phyloP scores from a whole-genome alignment of 2,329 filamentous ascomycete genomes.

The Arachnopeziza araneosa region DNA sequence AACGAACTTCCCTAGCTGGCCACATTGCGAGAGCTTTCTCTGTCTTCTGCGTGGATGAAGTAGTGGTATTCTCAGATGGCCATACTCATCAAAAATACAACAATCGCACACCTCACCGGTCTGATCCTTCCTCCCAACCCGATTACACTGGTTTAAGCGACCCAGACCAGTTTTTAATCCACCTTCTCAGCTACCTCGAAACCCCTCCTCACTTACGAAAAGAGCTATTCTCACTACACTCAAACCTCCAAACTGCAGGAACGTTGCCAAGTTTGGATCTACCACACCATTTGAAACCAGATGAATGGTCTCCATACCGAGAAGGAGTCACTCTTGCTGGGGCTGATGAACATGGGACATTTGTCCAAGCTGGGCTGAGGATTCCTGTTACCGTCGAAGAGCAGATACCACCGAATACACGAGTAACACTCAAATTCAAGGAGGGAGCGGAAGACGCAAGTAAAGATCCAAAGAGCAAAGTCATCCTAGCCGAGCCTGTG shows the following conservation, averaged over 20 bases:
- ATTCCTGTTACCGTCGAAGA: conserved; percentile 40
- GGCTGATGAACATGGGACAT: conserved; percentile 39
- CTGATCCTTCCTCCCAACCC: conserved; percentile 36
- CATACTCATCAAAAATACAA: conserved; percentile 30
- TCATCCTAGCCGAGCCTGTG: conserved; percentile 51
- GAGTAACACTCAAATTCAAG: conserved; percentile 67
- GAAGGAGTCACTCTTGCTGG: conserved; percentile 64
- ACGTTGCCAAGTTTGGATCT: conserved; percentile 74
- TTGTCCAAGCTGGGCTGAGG: conserved; percentile 53
- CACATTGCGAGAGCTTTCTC: conserved; percentile 75
- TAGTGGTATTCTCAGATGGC: conserved; percentile 77
- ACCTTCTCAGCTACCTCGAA: conserved; percentile 76
- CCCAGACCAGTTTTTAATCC: conserved; percentile 73
- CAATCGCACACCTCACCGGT: conserved; percentile 33
- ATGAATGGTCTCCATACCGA: conserved; percentile 74
- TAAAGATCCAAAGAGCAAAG: conserved; percentile 14
- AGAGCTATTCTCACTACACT: conserved; percentile 69
- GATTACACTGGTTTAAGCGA: conserved; percentile 62
- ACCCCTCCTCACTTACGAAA: conserved; percentile 77
- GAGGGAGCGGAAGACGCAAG: conserved; percentile 37
- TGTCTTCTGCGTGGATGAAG: conserved; percentile 79
- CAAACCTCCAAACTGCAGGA: conserved; percentile 69
- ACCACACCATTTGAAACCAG: conserved; percentile 72
- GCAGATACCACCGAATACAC: conserved; percentile 60
- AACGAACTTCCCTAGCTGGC: conserved; percentile 66